These are phyloP conservation scores for Hypericum androsaemum DNA, from an alignment of 345 rosid species.

Conservation along the genomic window DNA sequence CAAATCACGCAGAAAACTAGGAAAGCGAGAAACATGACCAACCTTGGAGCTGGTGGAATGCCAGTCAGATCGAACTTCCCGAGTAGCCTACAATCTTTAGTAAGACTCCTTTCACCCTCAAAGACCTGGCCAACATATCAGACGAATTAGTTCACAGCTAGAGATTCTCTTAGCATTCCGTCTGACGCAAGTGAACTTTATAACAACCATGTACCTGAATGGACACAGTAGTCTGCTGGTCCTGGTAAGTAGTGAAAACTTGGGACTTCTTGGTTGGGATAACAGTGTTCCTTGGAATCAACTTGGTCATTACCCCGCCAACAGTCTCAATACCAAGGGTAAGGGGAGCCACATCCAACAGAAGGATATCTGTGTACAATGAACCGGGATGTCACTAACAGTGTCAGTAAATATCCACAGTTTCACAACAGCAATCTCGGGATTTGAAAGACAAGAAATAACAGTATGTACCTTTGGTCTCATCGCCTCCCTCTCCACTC, in stretches of 20 bases:
- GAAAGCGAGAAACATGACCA: too few relatives aligned
- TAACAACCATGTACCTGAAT: conserved; percentile 10
- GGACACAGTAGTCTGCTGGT: conserved; percentile 23
- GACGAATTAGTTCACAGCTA: too few relatives aligned
- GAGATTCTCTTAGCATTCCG: background rate
- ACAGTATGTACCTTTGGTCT: conserved; percentile 9
- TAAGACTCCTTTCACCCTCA: conserved; percentile 23
- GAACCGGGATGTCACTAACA: background rate
- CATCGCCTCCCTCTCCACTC: conserved; percentile 25
- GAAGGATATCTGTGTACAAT: conserved; percentile 13
- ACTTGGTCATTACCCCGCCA: conserved; percentile 21
- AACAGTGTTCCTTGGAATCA: conserved; percentile 19
- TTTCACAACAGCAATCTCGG: background rate
- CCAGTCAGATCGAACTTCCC: conserved; percentile 19
- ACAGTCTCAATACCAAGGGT: conserved; percentile 26
- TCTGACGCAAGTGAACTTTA: background rate
- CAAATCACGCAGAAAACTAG: too few relatives aligned
- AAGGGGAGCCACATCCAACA: conserved; percentile 20
- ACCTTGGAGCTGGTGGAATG: conserved; percentile 23
- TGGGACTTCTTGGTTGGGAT: conserved; percentile 28
- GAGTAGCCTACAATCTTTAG: conserved; percentile 22
- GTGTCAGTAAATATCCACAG: background rate
- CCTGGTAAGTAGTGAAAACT: conserved; percentile 27
- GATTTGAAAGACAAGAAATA: background rate
- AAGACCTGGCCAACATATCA: conserved; percentile 5